Base-by-base conservation (phyloP, 2,329 filamentous ascomycete species). In the Coniochaeta prunicola region DNA sequence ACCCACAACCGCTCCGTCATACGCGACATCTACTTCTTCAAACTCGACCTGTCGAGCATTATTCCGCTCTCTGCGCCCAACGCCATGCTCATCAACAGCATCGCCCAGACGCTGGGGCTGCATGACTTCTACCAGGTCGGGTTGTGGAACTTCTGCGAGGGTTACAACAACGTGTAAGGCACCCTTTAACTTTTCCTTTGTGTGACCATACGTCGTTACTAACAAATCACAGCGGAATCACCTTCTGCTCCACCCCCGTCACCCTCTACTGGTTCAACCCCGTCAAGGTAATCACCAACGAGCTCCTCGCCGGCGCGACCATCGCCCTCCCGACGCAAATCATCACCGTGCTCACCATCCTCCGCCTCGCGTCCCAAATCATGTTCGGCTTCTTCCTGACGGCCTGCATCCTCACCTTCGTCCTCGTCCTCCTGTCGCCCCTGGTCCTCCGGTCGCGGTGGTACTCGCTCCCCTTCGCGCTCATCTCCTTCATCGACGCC, bases 91-190 rank as follows among this genome's bases (percentile, higher is more conserved):
- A 88, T 96, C 73, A 96, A 96, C 77, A 91, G 87, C 53, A 92
- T 96, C 64, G 91, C 92, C 4, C 87, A 90, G 57, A 90, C 88
- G 24, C 79, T 97, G 58, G 93, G 92, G 31, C 80, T 97, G 55
- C 91, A 96, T 71, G 93, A 97, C 73, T 97, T 96, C 74, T 97
- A 97, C 73, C 89, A 92, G 67, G 89, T 96, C 30, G 92, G 92
- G 6, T 76, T 97, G 42, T 97, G 93, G 93, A 88, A 87, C 60
- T 96, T 89, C 72, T 97, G 93, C 73, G 90, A 96, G 71, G 92
- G 92, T 21, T 96, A 92, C 72, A 77, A 84, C 59, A 80, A 83
- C 65, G 79, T 87, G 73, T 83, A 69, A 58, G 79, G 70, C 9
- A 38, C 55, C 38, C 19, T 30, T 36, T 15, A 15, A 9, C 38